Evolutionary conservation across 164 flowering plant species (phyloP), one percentile per base, ranked within the genome.

Genomic region (Macadamia integrifolia): DNA sequence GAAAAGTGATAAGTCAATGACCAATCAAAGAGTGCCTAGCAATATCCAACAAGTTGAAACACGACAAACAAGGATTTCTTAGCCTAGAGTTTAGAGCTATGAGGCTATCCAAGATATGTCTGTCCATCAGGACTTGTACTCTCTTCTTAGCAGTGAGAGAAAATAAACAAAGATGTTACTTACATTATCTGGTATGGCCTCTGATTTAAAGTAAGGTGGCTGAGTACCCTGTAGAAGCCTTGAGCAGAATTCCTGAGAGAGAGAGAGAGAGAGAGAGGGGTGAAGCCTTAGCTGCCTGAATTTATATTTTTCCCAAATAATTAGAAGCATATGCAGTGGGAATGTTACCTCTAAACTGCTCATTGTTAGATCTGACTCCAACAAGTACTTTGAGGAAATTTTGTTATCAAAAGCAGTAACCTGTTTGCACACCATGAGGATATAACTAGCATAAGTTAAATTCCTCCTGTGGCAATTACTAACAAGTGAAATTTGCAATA

Each of bases 391-490:
- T 55, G 88, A 78, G 77, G 79, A 85, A 68, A 67, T 72, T 58
- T 66, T 80, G 80, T 87, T 85, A 71, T 92, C 89, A 76, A 90
- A 90, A 62, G 93, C 93, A 56, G 86, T 64, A 66, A 89, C 92
- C 98, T 93, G 68, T 61, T 66, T 43, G 72, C 64, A 46, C 50
- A 46, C 7, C 46, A 75, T 23, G 30, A 62, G 31, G 42, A 40
- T 11, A 72, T 35, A 44, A 65, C 59, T 43, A 14, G 64, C 62
- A 58, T 68, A 40, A 61, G 58, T 66, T 50, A 12, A 44, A 17
- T 61, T 64, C 13, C 23, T 58, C 23, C 29, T 44, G 23, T 57
- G 57, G 17, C 6, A 60, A 52, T 43, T 6, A 70, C 35, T 46
- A 29, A 50, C 9, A 48, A 67, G n/a, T 15, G 14, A 48, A 55